phyloP scores from a whole-genome alignment of 176 grass and related monocot genomes.

The Triticum monococcum region DNA sequence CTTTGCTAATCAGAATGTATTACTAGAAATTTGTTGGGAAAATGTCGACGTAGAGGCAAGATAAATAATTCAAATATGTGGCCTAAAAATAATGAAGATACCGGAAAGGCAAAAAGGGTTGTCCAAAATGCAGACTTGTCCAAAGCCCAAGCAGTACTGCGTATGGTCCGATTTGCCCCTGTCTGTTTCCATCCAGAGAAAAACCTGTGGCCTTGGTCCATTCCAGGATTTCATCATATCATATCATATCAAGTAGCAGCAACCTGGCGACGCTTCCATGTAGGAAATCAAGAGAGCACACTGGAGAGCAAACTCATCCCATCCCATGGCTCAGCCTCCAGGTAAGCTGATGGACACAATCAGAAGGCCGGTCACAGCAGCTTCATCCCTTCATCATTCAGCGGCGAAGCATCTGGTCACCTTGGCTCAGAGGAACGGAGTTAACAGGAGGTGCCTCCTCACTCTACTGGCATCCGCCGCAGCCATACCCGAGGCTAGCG shows the following conservation, averaged over 20 bases:
- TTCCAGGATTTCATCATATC: conserved; percentile 20
- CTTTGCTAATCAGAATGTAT: background rate
- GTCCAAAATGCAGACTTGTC: background rate
- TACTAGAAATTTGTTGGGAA: background rate
- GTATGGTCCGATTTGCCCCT: background rate
- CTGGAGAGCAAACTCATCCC: background rate
- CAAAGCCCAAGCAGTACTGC: background rate
- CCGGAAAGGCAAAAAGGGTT: background rate
- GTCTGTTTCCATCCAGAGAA: conserved; percentile 21
- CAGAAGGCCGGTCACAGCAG: conserved; percentile 29
- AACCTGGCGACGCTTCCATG: background rate
- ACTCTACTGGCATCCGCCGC: conserved; percentile 53
- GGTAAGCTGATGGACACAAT: conserved; percentile 23
- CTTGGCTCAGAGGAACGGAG: conserved; percentile 39
- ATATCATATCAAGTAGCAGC: conserved; percentile 11
- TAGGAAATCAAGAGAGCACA: background rate
- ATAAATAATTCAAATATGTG: background rate
- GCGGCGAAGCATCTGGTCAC: conserved; percentile 21
- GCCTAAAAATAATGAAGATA: background rate
- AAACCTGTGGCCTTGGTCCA: conserved; percentile 29
- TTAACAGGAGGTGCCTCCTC: conserved; percentile 61
- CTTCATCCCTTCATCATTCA: conserved; percentile 35
- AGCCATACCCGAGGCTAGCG: conserved; percentile 49
- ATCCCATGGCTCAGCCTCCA: conserved; percentile 10
- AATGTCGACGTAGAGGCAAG: background rate